Evolutionary conservation across 148 eudicot species (phyloP), one percentile per base, ranked within the genome.

Genomic region (Nepenthes gracilis): DNA sequence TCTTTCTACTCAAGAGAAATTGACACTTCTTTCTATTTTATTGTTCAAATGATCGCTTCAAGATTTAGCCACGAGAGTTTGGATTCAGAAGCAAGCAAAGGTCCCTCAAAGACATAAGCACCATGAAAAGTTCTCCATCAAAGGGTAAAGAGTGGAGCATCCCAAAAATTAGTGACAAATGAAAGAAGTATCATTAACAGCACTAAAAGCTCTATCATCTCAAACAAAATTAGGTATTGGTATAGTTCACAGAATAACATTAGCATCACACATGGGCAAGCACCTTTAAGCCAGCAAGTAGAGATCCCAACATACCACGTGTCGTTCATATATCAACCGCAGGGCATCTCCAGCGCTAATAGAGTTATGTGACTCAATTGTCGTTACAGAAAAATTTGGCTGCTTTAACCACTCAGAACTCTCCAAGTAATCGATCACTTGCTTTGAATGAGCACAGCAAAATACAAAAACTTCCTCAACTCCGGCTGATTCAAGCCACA

Each of bases 401-500:
- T 88, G 96, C 68, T 69, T 65, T 37, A 72, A 61, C 98, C 98
- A 92, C 67, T 85, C 74, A n/a, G 96, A 85, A 36, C 61, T 84
- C 49, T 81, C 78, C 79, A 92, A 63, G 79, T 92, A 81, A 53
- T 81, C 72, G 52, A 76, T 83, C 70, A 92, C 86, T 80, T 85
- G 96, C 82, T 80, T 84, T 13, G 96, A 86, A 67, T 92, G 98
- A 72, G 98, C 94, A 67, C 96, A 92, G 70, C 98, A 92, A 56
- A 92, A 85, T 47, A 92, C 98, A 62, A 80, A 85, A 60, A 88
- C 96, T 78, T 92, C 98, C 70, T 85, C 91, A 50, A 92, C 83
- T 45, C 86, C 98, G 59, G 94, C 90, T 60, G 90, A 83, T 66
- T 92, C 98, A 66, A 92, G 98, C 98, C 98, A 92, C 12, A 94